Percentiles rank a stretch among this genome's conserved stretches.
phyloP scores from a whole-genome alignment of 2,329 filamentous ascomycete species.

The Ilyonectria destructans region DNA sequence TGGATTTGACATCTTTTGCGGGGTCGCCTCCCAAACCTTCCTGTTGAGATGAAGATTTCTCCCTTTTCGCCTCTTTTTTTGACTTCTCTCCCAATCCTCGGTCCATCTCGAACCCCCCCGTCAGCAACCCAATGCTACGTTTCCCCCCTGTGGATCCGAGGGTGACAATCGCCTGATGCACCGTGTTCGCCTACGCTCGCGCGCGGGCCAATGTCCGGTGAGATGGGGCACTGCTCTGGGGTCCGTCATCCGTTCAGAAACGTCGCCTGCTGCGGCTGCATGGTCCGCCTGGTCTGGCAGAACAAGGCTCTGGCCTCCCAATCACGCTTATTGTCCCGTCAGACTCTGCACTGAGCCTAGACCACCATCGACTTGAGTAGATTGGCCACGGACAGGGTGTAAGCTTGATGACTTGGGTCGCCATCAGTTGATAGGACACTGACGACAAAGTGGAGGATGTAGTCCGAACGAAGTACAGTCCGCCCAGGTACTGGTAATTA shows the following conservation, averaged over 20 bases:
- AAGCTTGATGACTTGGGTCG: not conserved
- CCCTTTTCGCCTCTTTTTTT: not conserved
- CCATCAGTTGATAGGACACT: slow-evolving; percentile 13
- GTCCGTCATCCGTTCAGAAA: slow-evolving; percentile 11
- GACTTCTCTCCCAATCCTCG: not conserved
- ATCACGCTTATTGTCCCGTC: slow-evolving; percentile 16
- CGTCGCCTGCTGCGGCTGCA: slow-evolving; percentile 8
- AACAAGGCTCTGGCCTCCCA: slow-evolving; percentile 33
- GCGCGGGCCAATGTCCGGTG: slow-evolving; percentile 14
- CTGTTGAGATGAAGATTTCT: not conserved
- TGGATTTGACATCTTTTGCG: not conserved
- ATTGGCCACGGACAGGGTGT: slow-evolving; percentile 13
- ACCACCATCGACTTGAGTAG: slow-evolving; percentile 16
- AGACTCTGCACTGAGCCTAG: slow-evolving; percentile 12
- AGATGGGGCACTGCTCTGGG: slow-evolving; percentile 17
- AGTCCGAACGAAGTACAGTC: slow-evolving; percentile 11
- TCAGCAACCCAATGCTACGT: slow-evolving; percentile 9
- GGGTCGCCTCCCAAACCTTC: not conserved
- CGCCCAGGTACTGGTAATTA: slow-evolving; percentile 21
- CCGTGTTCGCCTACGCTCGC: slow-evolving; percentile 25
- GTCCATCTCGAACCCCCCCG: not conserved
- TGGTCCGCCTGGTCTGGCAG: slow-evolving; percentile 1
- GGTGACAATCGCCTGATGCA: slow-evolving; percentile 29
- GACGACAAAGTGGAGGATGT: slow-evolving; percentile 2
- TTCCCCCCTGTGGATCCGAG: slow-evolving; percentile 8